Conservation (phyloP, 192 early-diverging fungal species). For the Bifiguratus adelaidae region DNA sequence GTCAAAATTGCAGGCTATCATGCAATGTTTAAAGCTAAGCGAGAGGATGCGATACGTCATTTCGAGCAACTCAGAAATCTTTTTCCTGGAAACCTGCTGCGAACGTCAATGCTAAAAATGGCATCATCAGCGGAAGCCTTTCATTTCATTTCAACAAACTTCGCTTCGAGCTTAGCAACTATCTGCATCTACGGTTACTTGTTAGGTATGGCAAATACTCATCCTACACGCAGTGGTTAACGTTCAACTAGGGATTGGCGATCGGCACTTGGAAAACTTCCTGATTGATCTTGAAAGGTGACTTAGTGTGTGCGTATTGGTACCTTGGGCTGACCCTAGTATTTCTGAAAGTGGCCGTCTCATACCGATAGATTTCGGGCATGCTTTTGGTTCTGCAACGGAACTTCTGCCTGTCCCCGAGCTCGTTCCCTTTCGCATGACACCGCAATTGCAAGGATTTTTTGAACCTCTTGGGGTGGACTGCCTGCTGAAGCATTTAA, state of each 20-base stretch:
- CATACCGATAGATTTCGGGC: slow-evolving; percentile 74
- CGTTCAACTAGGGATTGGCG: slow-evolving; percentile 47
- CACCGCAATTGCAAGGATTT: slow-evolving; percentile 50
- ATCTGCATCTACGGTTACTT: slow-evolving; percentile 64
- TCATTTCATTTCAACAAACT: slow-evolving; percentile 51
- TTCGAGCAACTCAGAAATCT: slow-evolving; percentile 26
- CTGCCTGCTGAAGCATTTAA: slow-evolving; percentile 51
- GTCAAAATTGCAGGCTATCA: slow-evolving; percentile 45
- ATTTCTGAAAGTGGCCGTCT: slow-evolving; percentile 35
- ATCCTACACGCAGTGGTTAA: not conserved
- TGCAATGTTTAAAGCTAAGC: slow-evolving; percentile 35
- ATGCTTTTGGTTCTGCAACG: slow-evolving; percentile 76
- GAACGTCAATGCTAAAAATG: slow-evolving; percentile 41
- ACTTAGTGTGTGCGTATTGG: not conserved
- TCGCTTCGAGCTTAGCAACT: slow-evolving; percentile 56
- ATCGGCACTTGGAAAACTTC: slow-evolving; percentile 74
- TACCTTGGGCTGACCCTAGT: not conserved
- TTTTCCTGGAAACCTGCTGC: slow-evolving; percentile 33
- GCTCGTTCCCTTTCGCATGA: slow-evolving; percentile 65
- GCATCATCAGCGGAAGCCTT: slow-evolving; percentile 64
- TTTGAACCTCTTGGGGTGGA: slow-evolving; percentile 55
- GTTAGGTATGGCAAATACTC: slow-evolving; percentile 34
- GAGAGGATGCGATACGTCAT: slow-evolving; percentile 36
- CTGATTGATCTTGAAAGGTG: slow-evolving; percentile 50
- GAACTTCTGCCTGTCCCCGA: slow-evolving; percentile 69